Evolutionary conservation across 192 early-diverging fungal species (phyloP), one percentile per base, ranked within the genome.

Genomic region (Gigaspora rosea): DNA sequence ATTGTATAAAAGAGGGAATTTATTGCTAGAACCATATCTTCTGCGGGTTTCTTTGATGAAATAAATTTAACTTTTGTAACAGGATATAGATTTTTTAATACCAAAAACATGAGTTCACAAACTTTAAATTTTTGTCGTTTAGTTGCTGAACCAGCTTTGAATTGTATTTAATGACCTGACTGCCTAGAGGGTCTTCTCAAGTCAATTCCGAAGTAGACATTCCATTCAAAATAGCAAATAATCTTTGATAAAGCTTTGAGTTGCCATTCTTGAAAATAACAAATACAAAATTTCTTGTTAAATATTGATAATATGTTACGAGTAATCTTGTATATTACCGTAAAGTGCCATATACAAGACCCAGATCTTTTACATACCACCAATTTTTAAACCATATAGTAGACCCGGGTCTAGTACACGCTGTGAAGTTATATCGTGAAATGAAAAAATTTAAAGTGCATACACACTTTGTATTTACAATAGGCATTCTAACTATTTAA

Each of bases 171-270:
- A 68, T 68, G 49, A 68, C 66, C 16, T 48, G 66, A 18, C 66
- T 68, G 18, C 46, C 66, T 68, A 68, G 22, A 22, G 36, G 46
- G 8, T 68, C 4, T n/a, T 22, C 3, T 46, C 66, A 68, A 51
- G 36, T 68, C 22, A 68, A 32, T 68, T 68, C 66, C 8, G 4
- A 49, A 68, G 49, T 18, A 13, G 66, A 46, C 2, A 27, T 22
- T 9, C 18, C 46, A 68, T 68, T 68, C 66, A 68, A 49, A 68
- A 16, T 48, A 18, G 22, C 8, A 49, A 46, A 18, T 68, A 68
- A 68, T 8, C 49, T 10, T 68, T 48, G 66, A 32, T 68, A 48
- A 27, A 68, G 66, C n/a, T n/a, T n/a, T n/a, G n/a, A n/a, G n/a
- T n/a, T n/a, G n/a, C n/a, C n/a, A n/a, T n/a, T n/a, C n/a, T n/a